These are phyloP conservation scores for Ceratocystis eucalypticola DNA, from an alignment of 2,329 filamentous ascomycete species.

Conservation along the genomic window DNA sequence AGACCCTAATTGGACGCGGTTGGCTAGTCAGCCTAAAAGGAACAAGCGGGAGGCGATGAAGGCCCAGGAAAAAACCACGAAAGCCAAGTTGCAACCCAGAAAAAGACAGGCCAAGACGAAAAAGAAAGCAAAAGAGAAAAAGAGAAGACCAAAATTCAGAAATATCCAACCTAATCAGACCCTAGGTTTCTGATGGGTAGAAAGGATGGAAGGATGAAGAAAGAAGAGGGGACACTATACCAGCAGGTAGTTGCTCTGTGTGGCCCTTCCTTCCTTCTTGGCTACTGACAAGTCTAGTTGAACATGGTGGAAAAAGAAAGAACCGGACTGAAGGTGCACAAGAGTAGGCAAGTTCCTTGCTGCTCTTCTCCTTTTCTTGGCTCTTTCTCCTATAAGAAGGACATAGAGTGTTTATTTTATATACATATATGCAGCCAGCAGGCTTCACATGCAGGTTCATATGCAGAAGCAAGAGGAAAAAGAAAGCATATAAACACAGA, in stretches of 20 bases:
- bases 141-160: not conserved
- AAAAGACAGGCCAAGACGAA: not conserved
- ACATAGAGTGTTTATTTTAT: not conserved
- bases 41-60: not conserved
- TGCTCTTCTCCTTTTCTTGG: not conserved
- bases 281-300: not conserved
- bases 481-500: not conserved
- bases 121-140: not conserved
- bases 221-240: not conserved
- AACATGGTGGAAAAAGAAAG: constrained; percentile 3
- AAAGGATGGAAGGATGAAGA: constrained; percentile 5
- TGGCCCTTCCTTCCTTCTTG: not conserved
- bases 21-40: not conserved
- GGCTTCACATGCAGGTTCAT: not conserved
- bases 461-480: not conserved
- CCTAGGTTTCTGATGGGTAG: not conserved
- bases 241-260: not conserved
- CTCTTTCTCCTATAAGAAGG: not conserved
- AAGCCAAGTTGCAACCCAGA: not conserved
- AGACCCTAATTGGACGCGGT: constrained; percentile 1
- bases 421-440: not conserved
- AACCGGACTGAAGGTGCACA: not conserved
- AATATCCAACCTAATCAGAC: constrained; percentile 4
- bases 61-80: not conserved
- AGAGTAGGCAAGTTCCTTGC: not conserved